Evolutionary conservation across 2,329 filamentous ascomycete genomes (phyloP).

Genomic region (Epichloe hybrida): DNA sequence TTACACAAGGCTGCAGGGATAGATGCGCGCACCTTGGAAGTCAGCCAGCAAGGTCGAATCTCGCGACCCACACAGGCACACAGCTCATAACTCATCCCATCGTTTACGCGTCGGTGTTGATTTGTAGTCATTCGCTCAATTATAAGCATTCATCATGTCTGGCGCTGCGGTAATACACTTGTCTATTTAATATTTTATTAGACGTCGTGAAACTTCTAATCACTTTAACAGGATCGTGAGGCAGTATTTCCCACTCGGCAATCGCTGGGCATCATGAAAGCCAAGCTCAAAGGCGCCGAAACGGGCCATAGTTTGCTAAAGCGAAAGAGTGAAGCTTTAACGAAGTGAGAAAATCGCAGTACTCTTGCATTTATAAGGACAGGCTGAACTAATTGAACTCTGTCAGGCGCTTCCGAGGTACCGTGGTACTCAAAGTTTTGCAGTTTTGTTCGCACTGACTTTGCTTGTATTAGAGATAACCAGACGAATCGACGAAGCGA

Average conservation of each 20-base stretch:
- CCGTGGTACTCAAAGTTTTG: background rate
- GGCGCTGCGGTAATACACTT: conserved; percentile 15
- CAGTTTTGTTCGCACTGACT: conserved; percentile 6
- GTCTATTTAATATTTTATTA: background rate
- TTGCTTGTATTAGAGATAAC: conserved; percentile 60
- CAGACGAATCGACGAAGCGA: conserved; percentile 92
- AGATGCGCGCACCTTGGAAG: no score
- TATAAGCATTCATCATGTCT: conserved; percentile 15
- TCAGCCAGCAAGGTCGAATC: no score
- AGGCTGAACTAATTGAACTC: background rate
- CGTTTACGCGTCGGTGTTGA: background rate
- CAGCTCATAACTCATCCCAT: background rate
- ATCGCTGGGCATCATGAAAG: conserved; percentile 93
- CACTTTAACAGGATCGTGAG: conserved; percentile 62
- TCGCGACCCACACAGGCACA: background rate
- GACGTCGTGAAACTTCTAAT: background rate
- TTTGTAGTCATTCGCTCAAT: background rate
- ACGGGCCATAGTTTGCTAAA: conserved; percentile 90
- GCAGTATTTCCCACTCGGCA: conserved; percentile 96
- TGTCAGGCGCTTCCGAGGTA: conserved; percentile 5
- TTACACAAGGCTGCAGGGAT: no score
- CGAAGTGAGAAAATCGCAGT: conserved; percentile 52
- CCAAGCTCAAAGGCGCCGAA: conserved; percentile 88
- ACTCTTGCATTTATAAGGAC: background rate
- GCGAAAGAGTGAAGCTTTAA: conserved; percentile 94